phyloP scores from a whole-genome alignment of 1,139 yeast species.

The Suhomyces coccinellae region DNA sequence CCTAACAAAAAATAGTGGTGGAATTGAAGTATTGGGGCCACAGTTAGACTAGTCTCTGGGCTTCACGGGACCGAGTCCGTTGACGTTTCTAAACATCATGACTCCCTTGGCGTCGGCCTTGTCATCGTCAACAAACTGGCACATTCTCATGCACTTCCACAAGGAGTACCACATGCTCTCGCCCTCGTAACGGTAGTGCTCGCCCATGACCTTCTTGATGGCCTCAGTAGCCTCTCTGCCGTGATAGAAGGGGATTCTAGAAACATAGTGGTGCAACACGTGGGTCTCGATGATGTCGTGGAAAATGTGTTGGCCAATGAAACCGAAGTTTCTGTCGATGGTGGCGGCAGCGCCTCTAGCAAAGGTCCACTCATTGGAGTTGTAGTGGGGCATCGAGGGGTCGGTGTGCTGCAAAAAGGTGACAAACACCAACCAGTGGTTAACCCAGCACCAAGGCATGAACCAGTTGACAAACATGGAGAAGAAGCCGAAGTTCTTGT shows the following conservation, averaged over 20 bases:
- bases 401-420: conserved; percentile 64
- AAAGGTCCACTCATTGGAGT: conserved; percentile 57
- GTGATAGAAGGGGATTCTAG: conserved; percentile 63
- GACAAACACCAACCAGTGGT: conserved; percentile 66
- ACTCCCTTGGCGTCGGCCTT: conserved; percentile 43
- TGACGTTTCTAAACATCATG: conserved; percentile 58
- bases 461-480: conserved; percentile 52
- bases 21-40: neutral
- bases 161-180: conserved; percentile 60
- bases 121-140: conserved; percentile 63
- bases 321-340: conserved; percentile 62
- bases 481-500: conserved; percentile 48
- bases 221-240: conserved; percentile 62
- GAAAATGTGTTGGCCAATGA: conserved; percentile 56
- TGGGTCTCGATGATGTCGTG: conserved; percentile 68
- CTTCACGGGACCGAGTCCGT: conserved; percentile 42
- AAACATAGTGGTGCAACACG: conserved; percentile 61
- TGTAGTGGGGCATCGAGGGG: conserved; percentile 58
- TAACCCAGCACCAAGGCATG: conserved; percentile 56
- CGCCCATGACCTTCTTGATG: conserved; percentile 60
- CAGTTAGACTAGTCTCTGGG: conserved; percentile 14
- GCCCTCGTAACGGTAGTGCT: conserved; percentile 51
- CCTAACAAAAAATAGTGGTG: too few species aligned
- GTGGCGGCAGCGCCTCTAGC: conserved; percentile 71
- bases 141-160: conserved; percentile 56